Evolutionary conservation across 768 basidiomycete genomes (phyloP), one percentile per base, ranked within the genome.

Genomic region (Polyporus arcularius): DNA sequence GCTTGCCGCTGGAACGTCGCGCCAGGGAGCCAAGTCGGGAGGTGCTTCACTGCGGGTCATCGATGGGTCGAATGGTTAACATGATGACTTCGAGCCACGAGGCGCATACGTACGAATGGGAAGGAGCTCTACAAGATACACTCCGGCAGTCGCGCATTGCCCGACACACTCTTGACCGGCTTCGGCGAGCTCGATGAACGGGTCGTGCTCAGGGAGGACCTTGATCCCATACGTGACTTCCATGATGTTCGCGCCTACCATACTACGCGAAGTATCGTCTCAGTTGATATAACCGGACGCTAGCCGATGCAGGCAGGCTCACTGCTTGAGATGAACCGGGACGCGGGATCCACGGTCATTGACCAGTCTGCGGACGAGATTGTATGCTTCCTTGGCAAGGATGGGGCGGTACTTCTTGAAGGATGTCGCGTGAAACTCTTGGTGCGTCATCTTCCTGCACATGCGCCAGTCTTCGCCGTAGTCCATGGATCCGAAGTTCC

Each of bases 11-110:
- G 63, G 61, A 72, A 73, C 0, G 47, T 49, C 0, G 68, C 66
- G 15, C 70, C 70, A 0, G 73, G 73, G 46, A 74, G 60, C 73
- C 73, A 74, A 15, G 49, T 26, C 0, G 73, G 73, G 4, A 72
- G 18, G 39, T 71, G 52, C 31, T 66, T 65, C 28, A 70, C 69
- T 68, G 60, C 12, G 6, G 8, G 42, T 28, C 14, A 10, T 16
- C 15, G 15, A 7, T n/a, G n/a, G n/a, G n/a, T n/a, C n/a, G n/a
- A n/a, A n/a, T n/a, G n/a, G n/a, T n/a, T n/a, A n/a, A n/a, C n/a
- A n/a, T n/a, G n/a, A n/a, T n/a, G n/a, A n/a, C n/a, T n/a, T 16
- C 15, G 15, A 7, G 42, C 16, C 4, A 21, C 18, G 47, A n/a
- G 47, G 2, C 47, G n/a, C 6, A 48, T 12, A 53, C 65, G 31